phyloP scores from a whole-genome alignment of 1,139 yeast species.

The Blastobotrys persicus region DNA sequence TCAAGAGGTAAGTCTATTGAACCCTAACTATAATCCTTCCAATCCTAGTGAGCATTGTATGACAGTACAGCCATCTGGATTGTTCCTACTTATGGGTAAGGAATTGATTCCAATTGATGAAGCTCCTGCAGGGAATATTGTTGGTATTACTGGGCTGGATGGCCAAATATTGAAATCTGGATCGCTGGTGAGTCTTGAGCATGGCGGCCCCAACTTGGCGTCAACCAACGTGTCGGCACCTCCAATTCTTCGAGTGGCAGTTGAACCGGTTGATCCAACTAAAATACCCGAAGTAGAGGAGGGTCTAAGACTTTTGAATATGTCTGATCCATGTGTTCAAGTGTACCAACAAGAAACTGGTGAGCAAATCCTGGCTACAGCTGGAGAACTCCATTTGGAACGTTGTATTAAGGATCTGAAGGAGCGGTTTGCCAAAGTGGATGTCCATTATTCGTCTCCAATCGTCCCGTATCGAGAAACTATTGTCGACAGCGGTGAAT shows the following conservation, averaged over 20 bases:
- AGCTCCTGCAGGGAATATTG: slow-evolving; percentile 94
- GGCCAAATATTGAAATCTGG: slow-evolving; percentile 83
- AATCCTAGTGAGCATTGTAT: slow-evolving; percentile 56
- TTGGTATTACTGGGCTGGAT: slow-evolving; percentile 90
- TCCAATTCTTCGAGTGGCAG: slow-evolving; percentile 91
- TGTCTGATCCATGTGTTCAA: slow-evolving; percentile 92
- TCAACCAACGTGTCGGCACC: slow-evolving; percentile 59
- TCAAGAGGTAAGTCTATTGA: slow-evolving; percentile 68
- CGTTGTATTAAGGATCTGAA: slow-evolving; percentile 84
- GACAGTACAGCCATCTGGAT: slow-evolving; percentile 55
- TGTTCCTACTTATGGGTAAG: slow-evolving; percentile 88
- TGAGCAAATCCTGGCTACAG: slow-evolving; percentile 86
- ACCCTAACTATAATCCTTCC: slow-evolving; percentile 83
- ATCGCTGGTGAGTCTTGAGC: slow-evolving; percentile 55
- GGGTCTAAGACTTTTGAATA: slow-evolving; percentile 75
- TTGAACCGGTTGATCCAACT: slow-evolving; percentile 87
- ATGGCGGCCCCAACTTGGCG: slow-evolving; percentile 64
- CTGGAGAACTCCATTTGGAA: slow-evolving; percentile 94
- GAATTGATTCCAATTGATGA: slow-evolving; percentile 72
- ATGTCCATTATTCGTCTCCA: slow-evolving; percentile 83
- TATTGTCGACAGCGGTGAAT: slow-evolving; percentile 43
- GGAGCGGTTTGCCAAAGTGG: slow-evolving; percentile 91
- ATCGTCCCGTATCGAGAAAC: slow-evolving; percentile 95
- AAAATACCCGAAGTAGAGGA: slow-evolving; percentile 70
- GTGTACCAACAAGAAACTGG: slow-evolving; percentile 85